phyloP scores from a whole-genome alignment of 441 rosid species.

The Gossypium aridum region DNA sequence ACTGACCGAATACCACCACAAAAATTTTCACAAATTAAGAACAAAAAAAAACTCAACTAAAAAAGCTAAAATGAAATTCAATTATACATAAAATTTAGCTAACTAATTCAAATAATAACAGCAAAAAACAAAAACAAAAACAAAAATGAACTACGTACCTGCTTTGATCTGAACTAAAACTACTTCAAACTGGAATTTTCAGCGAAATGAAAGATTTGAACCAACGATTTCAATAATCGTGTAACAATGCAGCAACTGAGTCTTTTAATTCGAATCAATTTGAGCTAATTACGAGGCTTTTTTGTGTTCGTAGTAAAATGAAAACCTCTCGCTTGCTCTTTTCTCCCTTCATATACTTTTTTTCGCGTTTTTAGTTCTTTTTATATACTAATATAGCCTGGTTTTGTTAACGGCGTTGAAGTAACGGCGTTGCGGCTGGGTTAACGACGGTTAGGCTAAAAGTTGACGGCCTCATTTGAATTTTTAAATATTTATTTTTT shows the following conservation, averaged over 20 bases:
- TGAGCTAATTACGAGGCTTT: slow-evolving; percentile 10
- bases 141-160: slow-evolving; percentile 16
- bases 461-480: not conserved
- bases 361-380: not conserved
- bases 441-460: slow-evolving; percentile 31
- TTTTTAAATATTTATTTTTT: not conserved
- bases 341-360: slow-evolving; percentile 25
- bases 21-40: not conserved
- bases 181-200: not conserved
- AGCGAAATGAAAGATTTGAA: slow-evolving; percentile 12
- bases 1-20: not conserved
- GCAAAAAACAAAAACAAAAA: slow-evolving; percentile 7
- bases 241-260: slow-evolving; percentile 10
- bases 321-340: slow-evolving; percentile 7
- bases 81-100: slow-evolving; percentile 16
- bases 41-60: not conserved
- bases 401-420: slow-evolving; percentile 31
- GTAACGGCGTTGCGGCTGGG: slow-evolving; percentile 36
- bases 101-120: slow-evolving; percentile 8
- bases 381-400: not conserved
- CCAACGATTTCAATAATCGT: slow-evolving; percentile 2
- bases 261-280: no score
- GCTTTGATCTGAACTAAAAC: slow-evolving; percentile 23
- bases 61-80: slow-evolving; percentile 7
- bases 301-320: slow-evolving; percentile 14